These are phyloP conservation scores for Termitomyces titanicus DNA, from an alignment of 768 basidiomycete species.

Conservation along the genomic window DNA sequence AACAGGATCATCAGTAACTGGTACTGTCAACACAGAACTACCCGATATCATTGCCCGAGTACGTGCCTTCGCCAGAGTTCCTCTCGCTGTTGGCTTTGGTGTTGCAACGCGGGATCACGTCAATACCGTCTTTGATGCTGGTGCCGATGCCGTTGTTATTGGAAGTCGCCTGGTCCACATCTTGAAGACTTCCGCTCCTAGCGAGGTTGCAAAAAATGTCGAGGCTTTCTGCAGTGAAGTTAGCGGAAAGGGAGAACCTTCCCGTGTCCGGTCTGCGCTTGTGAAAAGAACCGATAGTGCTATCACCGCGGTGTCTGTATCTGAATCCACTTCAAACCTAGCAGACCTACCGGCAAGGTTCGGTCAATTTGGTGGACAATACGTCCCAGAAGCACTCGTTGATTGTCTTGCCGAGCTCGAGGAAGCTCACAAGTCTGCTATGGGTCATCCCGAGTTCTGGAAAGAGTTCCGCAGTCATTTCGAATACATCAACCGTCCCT, in stretches of 20 bases:
- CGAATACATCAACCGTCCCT: slow-evolving; percentile 94
- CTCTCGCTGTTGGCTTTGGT: slow-evolving; percentile 96
- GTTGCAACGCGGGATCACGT: slow-evolving; percentile 90
- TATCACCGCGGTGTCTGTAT: slow-evolving; percentile 21
- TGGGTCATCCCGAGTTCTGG: slow-evolving; percentile 88
- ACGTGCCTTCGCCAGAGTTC: slow-evolving; percentile 70
- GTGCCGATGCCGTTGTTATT: slow-evolving; percentile 95
- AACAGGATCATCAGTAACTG: slow-evolving; percentile 83
- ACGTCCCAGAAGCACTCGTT: slow-evolving; percentile 94
- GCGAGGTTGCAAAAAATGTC: slow-evolving; percentile 46
- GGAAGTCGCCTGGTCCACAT: slow-evolving; percentile 83
- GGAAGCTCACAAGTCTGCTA: slow-evolving; percentile 83
- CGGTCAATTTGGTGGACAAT: slow-evolving; percentile 95
- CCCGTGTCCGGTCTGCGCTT: slow-evolving; percentile 30
- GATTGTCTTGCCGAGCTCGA: slow-evolving; percentile 91
- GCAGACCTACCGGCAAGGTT: slow-evolving; percentile 76
- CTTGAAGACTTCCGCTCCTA: slow-evolving; percentile 62
- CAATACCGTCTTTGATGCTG: slow-evolving; percentile 76
- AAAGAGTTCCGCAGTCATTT: slow-evolving; percentile 86
- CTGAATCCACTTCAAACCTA: slow-evolving; percentile 29
- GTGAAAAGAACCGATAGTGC: slow-evolving; percentile 23
- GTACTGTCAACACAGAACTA: slow-evolving; percentile 68
- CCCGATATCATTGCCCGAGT: slow-evolving; percentile 85
- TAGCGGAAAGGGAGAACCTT: slow-evolving; percentile 39
- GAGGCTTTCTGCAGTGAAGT: slow-evolving; percentile 76